Evolutionary conservation across 2,329 filamentous ascomycete genomes (phyloP).

Genomic region (Tolypocladium paradoxum): DNA sequence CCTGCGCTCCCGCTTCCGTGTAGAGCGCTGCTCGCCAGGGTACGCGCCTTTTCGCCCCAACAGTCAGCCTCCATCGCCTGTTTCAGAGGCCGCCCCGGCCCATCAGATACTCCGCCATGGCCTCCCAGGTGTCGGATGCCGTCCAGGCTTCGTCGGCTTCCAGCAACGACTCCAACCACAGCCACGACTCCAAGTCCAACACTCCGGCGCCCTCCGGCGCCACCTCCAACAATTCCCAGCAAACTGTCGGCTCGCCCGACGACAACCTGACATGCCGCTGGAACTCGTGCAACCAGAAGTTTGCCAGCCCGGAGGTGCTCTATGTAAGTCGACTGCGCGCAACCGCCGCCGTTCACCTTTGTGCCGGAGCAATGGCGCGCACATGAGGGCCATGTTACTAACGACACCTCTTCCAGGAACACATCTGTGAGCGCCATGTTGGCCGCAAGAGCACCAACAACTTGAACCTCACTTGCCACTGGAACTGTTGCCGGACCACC

Average conservation of each 20-base stretch:
- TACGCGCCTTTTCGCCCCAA: not conserved
- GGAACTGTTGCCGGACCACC: constrained; percentile 91
- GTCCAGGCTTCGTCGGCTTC: constrained; percentile 9
- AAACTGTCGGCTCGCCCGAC: constrained; percentile 23
- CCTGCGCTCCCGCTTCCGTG: not conserved
- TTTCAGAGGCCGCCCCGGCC: constrained; percentile 5
- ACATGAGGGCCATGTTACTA: not conserved
- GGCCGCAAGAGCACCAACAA: constrained; percentile 99
- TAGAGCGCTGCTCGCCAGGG: not conserved
- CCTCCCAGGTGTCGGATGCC: constrained; percentile 18
- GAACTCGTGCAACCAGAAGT: constrained; percentile 48
- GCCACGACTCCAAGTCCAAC: constrained; percentile 38
- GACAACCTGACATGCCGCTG: constrained; percentile 52
- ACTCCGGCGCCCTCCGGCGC: constrained; percentile 41
- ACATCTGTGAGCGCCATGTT: constrained; percentile 96
- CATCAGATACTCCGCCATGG: constrained; percentile 17
- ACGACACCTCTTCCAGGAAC: constrained; percentile 51
- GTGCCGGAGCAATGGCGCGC: not conserved
- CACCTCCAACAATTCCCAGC: constrained; percentile 34
- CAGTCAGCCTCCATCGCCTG: not conserved
- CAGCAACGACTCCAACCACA: constrained; percentile 19
- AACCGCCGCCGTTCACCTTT: not conserved
- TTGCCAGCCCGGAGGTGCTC: constrained; percentile 44
- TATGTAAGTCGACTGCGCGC: constrained; percentile 36
- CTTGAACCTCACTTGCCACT: constrained; percentile 91